Conservation (phyloP, 768 basidiomycete genomes). For the Pisolithus orientalis region DNA sequence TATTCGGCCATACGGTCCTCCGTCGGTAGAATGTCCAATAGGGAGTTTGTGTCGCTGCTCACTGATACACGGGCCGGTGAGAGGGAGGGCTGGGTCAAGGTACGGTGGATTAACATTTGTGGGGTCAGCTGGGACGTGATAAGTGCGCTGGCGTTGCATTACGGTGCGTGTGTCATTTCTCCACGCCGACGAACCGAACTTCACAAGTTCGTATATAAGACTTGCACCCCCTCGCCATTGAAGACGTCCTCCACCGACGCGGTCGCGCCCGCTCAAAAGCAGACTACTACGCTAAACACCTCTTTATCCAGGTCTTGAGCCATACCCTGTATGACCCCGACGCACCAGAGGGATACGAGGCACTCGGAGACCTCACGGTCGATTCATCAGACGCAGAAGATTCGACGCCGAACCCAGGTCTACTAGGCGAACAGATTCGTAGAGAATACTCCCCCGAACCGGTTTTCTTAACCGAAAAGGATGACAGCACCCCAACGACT, state of each 20-base stretch:
- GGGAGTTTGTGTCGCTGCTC: conserved; percentile 54
- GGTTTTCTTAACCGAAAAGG: conserved; percentile 1
- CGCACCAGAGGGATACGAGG: conserved; percentile 10
- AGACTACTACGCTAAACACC: conserved; percentile 64
- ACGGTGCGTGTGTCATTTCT: conserved; percentile 34
- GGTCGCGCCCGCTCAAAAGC: conserved; percentile 55
- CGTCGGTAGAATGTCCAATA: conserved; percentile 52
- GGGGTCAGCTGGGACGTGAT: conserved; percentile 70
- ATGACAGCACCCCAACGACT: conserved; percentile 3
- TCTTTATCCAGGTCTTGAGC: conserved; percentile 64
- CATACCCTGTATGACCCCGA: conserved; percentile 41
- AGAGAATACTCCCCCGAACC: conserved; percentile 30
- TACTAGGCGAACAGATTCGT: conserved; percentile 9
- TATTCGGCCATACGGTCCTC: conserved; percentile 54
- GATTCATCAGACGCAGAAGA: background rate
- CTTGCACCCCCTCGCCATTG: conserved; percentile 65
- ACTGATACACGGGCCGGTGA: conserved; percentile 36
- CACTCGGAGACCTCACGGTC: background rate
- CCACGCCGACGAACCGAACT: conserved; percentile 3
- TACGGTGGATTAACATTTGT: conserved; percentile 69
- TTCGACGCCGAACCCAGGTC: background rate
- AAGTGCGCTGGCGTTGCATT: conserved; percentile 58
- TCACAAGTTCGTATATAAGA: conserved; percentile 29
- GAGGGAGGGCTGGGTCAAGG: conserved; percentile 57
- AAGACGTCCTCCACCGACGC: conserved; percentile 58